Conservation (phyloP, 805 yeast genomes). For the Zygosaccharomyces siamensis region DNA sequence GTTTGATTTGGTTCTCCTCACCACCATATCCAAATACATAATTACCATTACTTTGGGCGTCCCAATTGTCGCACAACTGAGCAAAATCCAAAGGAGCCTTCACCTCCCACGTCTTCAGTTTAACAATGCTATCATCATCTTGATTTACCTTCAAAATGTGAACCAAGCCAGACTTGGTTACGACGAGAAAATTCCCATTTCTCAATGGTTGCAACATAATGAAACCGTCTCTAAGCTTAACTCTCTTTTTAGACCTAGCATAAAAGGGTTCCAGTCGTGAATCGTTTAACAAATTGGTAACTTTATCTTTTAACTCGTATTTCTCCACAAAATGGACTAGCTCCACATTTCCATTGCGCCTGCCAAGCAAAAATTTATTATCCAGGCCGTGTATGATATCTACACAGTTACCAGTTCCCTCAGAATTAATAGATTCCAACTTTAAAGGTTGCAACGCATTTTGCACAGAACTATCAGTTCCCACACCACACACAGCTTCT, state of each 20-base stretch:
- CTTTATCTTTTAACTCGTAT: conserved; percentile 20
- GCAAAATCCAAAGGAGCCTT: conserved; percentile 44
- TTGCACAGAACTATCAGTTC: conserved; percentile 76
- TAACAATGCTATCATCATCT: conserved; percentile 14
- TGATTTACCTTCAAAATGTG: conserved; percentile 27
- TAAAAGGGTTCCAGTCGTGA: conserved; percentile 21
- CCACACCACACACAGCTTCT: conserved; percentile 57
- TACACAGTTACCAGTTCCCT: conserved; percentile 39
- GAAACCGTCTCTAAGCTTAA: conserved; percentile 36
- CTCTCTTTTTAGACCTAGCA: conserved; percentile 28
- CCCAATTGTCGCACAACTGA: conserved; percentile 43
- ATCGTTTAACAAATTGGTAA: conserved; percentile 23
- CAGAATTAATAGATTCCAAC: conserved; percentile 41
- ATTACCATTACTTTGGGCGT: conserved; percentile 33
- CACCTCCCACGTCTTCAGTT: conserved; percentile 28
- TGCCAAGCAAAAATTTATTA: conserved; percentile 41
- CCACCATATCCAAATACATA: conserved; percentile 76
- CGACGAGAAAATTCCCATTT: conserved; percentile 31
- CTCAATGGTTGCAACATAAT: conserved; percentile 33
- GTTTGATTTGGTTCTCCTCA: conserved; percentile 52
- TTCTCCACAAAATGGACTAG: conserved; percentile 31
- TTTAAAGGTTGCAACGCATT: conserved; percentile 60
- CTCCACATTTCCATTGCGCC: conserved; percentile 42
- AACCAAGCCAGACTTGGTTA: conserved; percentile 36
- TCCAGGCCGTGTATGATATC: conserved; percentile 36